These are phyloP conservation scores for Ogataea degrootiae DNA, from an alignment of 805 yeast species.

Conservation along the genomic window DNA sequence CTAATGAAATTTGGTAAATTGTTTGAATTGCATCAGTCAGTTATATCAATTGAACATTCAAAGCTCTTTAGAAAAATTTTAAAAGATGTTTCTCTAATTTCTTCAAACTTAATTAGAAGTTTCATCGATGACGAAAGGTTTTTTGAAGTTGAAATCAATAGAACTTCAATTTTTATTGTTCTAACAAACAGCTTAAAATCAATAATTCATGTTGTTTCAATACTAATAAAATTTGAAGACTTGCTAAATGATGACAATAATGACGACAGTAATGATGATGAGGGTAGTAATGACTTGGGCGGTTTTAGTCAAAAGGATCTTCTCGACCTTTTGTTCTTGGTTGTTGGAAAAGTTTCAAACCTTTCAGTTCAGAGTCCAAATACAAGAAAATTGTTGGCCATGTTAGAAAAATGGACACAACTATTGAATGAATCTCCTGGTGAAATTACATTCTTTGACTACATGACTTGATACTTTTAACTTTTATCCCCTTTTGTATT, in stretches of 20 bases:
- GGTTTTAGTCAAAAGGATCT: background rate
- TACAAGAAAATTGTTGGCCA: conserved; percentile 9
- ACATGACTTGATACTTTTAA: background rate
- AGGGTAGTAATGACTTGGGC: conserved; percentile 3
- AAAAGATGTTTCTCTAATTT: conserved; percentile 16
- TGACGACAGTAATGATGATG: conserved; percentile 8
- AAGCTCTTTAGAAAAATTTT: conserved; percentile 18
- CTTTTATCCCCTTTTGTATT: background rate
- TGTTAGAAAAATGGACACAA: conserved; percentile 18
- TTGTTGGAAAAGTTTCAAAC: conserved; percentile 2
- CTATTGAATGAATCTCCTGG: conserved; percentile 15
- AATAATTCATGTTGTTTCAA: conserved; percentile 23
- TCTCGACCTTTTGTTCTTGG: background rate
- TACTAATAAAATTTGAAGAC: conserved; percentile 14
- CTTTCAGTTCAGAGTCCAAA: conserved; percentile 7
- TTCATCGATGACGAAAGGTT: conserved; percentile 13
- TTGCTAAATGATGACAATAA: conserved; percentile 4
- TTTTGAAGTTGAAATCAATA: conserved; percentile 11
- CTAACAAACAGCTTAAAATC: conserved; percentile 26
- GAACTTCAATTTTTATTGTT: conserved; percentile 20
- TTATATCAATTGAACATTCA: conserved; percentile 11
- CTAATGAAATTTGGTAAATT: conserved; percentile 22
- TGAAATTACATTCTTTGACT: conserved; percentile 19
- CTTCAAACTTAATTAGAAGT: conserved; percentile 14
- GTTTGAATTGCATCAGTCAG: conserved; percentile 14